Base-by-base conservation (phyloP, 2,329 filamentous ascomycete genomes). In the Cladosporium cucumerinum region DNA sequence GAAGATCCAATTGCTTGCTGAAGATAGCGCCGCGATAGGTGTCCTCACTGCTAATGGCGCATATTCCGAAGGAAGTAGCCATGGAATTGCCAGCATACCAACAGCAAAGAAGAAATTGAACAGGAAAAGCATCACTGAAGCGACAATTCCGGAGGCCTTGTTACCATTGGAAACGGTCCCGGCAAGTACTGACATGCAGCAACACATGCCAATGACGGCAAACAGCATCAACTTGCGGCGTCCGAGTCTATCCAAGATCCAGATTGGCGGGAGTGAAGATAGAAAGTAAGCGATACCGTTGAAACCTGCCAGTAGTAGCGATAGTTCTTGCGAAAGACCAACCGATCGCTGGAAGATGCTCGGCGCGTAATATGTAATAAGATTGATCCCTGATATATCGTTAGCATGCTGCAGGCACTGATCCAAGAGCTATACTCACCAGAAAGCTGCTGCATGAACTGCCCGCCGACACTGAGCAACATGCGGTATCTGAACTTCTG, bases 11-110 rank as follows among this genome's bases (percentile, higher is more conserved):
- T 78, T 79, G 48, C 66, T 68, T 2, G 69, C 93, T 1, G 93
- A 97, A 65, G 93, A 97, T 75, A 97, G 80, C 83, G 92, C 96
- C 62, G 93, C 93, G 67, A 93, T 94, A 82, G 97, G 97, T 66
- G 94, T 95, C 72, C 94, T 89, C 75, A 97, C 97, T 80, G 92
- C 96, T 65, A 97, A 84, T 3, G 94, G 93, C 32, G 97, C 84
- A 79, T 97, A 97, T 82, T 98, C 94, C 7, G 94, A 93, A 7
- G 94, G 94, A 76, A 97, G 97, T 18, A 97, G 82, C 94, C 94
- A 98, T 10, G 94, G 94, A 67, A 98, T 95, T 1, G 93, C 70
- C n/a, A 71, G 71, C 48, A 78, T 69, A 21, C 72, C 72, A 16
- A 75, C 66, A 21, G 69, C 72, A 57, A 75, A 75, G 68, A 74